Percentiles rank a stretch among this genome's conserved stretches.
phyloP scores from a whole-genome alignment of 257 asterid genomes.

The Nicotiana sylvestris region DNA sequence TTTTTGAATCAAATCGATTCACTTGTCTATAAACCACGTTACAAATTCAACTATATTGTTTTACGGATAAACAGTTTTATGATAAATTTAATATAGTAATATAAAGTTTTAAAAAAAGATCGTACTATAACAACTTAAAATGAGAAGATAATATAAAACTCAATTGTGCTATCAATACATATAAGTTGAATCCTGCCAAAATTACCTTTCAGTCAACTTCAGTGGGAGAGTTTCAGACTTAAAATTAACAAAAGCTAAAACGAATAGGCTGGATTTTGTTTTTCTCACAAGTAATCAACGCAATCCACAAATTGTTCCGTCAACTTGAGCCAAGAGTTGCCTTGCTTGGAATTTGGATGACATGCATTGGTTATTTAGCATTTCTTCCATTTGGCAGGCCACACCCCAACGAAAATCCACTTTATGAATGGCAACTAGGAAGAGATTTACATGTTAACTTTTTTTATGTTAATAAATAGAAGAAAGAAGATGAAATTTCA shows the following conservation, averaged over 20 bases:
- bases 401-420: background rate
- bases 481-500: background rate
- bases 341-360: background rate
- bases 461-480: background rate
- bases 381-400: background rate
- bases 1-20: too few species aligned
- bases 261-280: background rate
- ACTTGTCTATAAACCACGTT: too few species aligned
- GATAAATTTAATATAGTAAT: too few species aligned
- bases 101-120: too few species aligned
- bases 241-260: background rate
- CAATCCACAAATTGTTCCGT: background rate
- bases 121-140: too few species aligned
- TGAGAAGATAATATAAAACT: too few species aligned
- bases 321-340: background rate
- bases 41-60: too few species aligned
- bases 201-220: background rate
- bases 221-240: background rate
- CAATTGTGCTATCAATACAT: background rate
- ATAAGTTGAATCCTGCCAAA: background rate
- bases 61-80: too few species aligned
- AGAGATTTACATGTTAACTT: background rate
- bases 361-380: background rate
- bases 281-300: background rate
- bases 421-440: background rate